Conservation (phyloP, 106 monocot species). For the Dendrobium huoshanense region DNA sequence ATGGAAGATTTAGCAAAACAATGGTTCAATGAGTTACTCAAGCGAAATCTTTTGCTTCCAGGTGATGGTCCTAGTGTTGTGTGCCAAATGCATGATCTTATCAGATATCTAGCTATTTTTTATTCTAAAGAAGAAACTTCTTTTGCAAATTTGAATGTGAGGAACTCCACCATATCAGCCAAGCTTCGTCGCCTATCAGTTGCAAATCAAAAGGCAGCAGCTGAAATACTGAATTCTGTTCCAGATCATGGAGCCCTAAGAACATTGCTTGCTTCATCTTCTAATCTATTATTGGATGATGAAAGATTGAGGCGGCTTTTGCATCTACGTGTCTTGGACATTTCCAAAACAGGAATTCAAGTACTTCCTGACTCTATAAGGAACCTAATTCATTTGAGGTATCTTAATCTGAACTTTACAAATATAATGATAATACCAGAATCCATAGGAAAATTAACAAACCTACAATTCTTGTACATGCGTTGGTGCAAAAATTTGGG, state of each 20-base stretch:
- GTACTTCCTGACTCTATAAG: conserved; percentile 20
- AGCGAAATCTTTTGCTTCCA: conserved; percentile 20
- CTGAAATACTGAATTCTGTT: background rate
- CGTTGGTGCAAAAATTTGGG: conserved; percentile 7
- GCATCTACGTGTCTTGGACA: conserved; percentile 18
- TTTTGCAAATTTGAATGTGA: background rate
- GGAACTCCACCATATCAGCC: background rate
- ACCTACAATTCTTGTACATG: conserved; percentile 19
- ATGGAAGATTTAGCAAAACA: conserved; percentile 35
- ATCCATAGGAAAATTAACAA: conserved; percentile 19
- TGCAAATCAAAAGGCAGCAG: background rate
- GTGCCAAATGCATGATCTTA: conserved; percentile 37
- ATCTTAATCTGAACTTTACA: conserved; percentile 21
- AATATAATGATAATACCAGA: conserved; percentile 17
- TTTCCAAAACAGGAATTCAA: conserved; percentile 1
- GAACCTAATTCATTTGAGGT: conserved; percentile 24
- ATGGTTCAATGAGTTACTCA: conserved; percentile 18
- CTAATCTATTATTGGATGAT: background rate
- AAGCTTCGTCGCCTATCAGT: background rate
- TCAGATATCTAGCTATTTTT: conserved; percentile 19
- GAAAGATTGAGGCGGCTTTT: background rate
- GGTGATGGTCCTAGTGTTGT: background rate
- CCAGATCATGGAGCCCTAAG: conserved; percentile 5
- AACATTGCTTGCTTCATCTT: conserved; percentile 8
- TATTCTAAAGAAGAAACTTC: conserved; percentile 13